These are phyloP conservation scores for Ogataea polymorpha DNA, from an alignment of 805 yeast species.

Conservation along the genomic window DNA sequence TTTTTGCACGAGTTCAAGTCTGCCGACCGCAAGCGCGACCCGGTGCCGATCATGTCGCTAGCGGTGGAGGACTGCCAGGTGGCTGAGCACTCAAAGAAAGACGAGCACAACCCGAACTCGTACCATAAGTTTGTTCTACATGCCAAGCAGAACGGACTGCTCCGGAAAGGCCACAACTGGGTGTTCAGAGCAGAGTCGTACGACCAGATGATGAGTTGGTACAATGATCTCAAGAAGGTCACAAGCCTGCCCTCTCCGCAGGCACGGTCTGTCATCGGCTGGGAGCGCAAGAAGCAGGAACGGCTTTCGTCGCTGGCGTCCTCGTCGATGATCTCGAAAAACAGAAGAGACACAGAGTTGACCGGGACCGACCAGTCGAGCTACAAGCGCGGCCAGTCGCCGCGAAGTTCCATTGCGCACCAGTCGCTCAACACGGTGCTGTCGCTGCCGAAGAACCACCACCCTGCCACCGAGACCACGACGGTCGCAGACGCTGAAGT, in stretches of 20 bases:
- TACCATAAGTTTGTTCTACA: slow-evolving; percentile 75
- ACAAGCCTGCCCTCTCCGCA: slow-evolving; percentile 61
- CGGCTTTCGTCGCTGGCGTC: slow-evolving; percentile 25
- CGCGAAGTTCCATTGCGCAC: slow-evolving; percentile 19
- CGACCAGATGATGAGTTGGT: slow-evolving; percentile 81
- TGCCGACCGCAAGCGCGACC: slow-evolving; percentile 75
- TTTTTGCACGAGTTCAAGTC: slow-evolving; percentile 89
- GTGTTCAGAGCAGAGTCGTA: slow-evolving; percentile 90
- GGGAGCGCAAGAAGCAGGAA: slow-evolving; percentile 30
- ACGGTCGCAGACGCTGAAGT: slow-evolving; percentile 1
- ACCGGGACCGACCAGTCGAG: slow-evolving; percentile 18
- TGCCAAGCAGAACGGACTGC: slow-evolving; percentile 69
- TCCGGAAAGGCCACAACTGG: slow-evolving; percentile 85
- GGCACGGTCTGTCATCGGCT: slow-evolving; percentile 49
- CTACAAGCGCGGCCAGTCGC: slow-evolving; percentile 14
- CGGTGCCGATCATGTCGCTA: slow-evolving; percentile 78
- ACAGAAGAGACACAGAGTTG: slow-evolving; percentile 17
- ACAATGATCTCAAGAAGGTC: slow-evolving; percentile 66
- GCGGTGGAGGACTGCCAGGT: slow-evolving; percentile 76
- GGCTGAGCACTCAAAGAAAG: slow-evolving; percentile 77
- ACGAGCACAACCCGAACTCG: slow-evolving; percentile 50
- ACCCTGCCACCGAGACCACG: neutral
- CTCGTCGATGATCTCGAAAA: slow-evolving; percentile 23
- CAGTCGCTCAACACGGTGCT: slow-evolving; percentile 24
- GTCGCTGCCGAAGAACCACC: slow-evolving; percentile 18